Base-by-base conservation (phyloP, 2,329 filamentous ascomycete genomes). In the Cordyceps cateniannulata region DNA sequence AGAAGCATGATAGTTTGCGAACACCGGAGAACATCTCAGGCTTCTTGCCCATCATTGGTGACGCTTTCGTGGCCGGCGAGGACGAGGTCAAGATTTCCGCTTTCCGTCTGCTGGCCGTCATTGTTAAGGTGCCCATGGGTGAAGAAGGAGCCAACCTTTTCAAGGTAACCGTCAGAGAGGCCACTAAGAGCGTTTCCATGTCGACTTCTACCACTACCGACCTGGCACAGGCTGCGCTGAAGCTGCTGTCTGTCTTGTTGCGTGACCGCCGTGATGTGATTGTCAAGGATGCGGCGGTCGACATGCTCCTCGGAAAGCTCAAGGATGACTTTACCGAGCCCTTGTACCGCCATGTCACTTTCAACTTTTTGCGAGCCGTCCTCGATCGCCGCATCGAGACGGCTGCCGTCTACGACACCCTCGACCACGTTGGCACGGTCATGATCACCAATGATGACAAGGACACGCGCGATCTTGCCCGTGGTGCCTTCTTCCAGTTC, bases 371-470 rank as follows among this genome's bases (percentile, higher is more conserved):
- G 62, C 88, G 93, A 47, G 89, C 91, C 1, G 86, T 98, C 27
- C 84, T 99, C 70, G 88, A 90, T 58, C 85, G 93, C 20, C 93
- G 89, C 70, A 81, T 98, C 48, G 84, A 96, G 68, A 92, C 96
- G 8, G 88, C 93, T 0, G 83, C 89, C 47, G 87, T 99, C 32
- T 99, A 99, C 70, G 93, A 98, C 69, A 88, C 89, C 9, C 83
- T 97, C 64, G 95, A 99, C 71, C 87, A 92, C 68, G 88, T 96
- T 32, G 91, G 91, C 51, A 87, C 85, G 3, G 89, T 97, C 72
- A 98, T 98, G 93, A 89, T 99, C 61, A 96, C 90, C 49, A 98
- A 98, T 70, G 91, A 96, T 64, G 93, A 96, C 66, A 89, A 89
- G 66, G 87, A 89, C 65, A 93, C 93, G 2, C 85, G 95, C 57